Percentiles rank a stretch among this genome's conserved stretches.
phyloP scores from a whole-genome alignment of 2,329 filamentous ascomycete genomes.

The Diaporthe amygdali region DNA sequence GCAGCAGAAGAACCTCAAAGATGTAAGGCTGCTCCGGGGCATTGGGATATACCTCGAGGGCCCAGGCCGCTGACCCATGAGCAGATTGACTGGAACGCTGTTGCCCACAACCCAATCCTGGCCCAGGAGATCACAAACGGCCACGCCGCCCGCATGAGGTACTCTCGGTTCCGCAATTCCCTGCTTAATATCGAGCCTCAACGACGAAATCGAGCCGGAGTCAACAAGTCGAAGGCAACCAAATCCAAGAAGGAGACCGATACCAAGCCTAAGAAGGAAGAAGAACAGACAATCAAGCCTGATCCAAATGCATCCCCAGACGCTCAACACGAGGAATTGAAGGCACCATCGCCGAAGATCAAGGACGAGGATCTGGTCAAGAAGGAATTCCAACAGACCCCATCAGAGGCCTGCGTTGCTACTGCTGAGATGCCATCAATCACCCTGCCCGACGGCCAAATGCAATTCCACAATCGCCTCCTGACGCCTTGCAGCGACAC shows the following conservation, averaged over 20 bases:
- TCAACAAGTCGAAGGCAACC: conserved; percentile 48
- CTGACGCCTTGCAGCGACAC: conserved; percentile 61
- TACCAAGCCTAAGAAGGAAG: conserved; percentile 38
- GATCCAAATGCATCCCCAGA: conserved; percentile 39
- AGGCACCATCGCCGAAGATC: conserved; percentile 35
- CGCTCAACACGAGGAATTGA: conserved; percentile 20
- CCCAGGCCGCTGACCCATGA: conserved; percentile 25
- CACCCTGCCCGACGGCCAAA: conserved; percentile 36
- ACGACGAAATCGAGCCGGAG: conserved; percentile 47
- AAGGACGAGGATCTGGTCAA: conserved; percentile 42
- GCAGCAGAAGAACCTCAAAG: conserved; percentile 64
- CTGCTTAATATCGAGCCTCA: conserved; percentile 55
- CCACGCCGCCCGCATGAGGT: conserved; percentile 66
- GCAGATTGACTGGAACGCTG: conserved; percentile 65
- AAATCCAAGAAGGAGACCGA: conserved; percentile 50
- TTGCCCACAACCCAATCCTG: conserved; percentile 60
- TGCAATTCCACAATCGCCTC: conserved; percentile 44
- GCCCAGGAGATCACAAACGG: conserved; percentile 62
- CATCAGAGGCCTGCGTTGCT: conserved; percentile 30
- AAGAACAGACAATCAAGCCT: conserved; percentile 40
- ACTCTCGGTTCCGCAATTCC: conserved; percentile 55
- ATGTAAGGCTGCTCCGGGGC: conserved; percentile 48
- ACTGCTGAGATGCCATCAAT: conserved; percentile 37
- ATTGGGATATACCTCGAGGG: conserved; percentile 1
- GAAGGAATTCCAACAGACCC: conserved; percentile 31